These are phyloP conservation scores for Hericium erinaceus DNA, from an alignment of 768 basidiomycete genomes.

Conservation along the genomic window DNA sequence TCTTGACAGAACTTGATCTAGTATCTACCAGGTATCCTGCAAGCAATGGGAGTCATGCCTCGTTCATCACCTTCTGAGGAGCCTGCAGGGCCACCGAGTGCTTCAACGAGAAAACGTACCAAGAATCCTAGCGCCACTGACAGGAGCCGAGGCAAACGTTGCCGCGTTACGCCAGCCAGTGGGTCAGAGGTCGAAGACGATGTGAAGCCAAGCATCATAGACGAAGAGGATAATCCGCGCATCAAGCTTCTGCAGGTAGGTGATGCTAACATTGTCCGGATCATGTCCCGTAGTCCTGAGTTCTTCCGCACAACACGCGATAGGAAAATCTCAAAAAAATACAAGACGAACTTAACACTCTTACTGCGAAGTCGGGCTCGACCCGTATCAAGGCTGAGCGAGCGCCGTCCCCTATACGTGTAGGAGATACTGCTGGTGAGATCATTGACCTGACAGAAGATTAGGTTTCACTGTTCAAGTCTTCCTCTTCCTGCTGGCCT, in stretches of 20 bases:
- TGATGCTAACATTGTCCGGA: too few relatives aligned
- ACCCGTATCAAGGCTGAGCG: neutral
- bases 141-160: neutral
- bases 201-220: neutral
- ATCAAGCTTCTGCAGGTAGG: neutral
- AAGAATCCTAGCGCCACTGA: neutral
- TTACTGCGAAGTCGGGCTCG: neutral
- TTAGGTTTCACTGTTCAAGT: neutral
- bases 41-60: conserved; percentile 1
- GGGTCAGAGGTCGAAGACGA: neutral
- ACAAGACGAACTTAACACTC: neutral
- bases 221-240: neutral
- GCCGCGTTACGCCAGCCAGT: neutral
- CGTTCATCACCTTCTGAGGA: neutral
- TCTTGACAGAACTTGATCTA: neutral
- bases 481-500: too few relatives aligned
- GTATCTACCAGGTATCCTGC: neutral
- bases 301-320: too few relatives aligned
- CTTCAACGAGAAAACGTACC: neutral
- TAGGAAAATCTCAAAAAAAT: neutral
- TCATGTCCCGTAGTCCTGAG: too few relatives aligned
- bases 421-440: neutral
- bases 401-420: neutral
- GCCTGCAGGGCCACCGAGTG: neutral
- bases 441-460: conserved; percentile 1